A percentile compares a stretch with the other conserved stretches of the same genome.
phyloP scores from a whole-genome alignment of 805 yeast genomes.

The Saccharomycodes ludwigii region DNA sequence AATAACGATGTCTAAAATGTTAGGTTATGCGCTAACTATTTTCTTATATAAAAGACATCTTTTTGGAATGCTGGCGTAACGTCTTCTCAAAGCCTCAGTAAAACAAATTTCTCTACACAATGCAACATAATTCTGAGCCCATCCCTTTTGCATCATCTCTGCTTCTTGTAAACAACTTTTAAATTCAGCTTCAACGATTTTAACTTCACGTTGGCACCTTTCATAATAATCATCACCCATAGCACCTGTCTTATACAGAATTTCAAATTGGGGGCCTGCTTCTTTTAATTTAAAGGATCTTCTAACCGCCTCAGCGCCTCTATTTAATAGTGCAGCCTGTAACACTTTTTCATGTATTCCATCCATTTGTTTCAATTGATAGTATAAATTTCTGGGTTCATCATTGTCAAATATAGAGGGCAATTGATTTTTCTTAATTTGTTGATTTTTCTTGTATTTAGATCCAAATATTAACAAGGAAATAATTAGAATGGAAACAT shows the following conservation, averaged over 20 bases:
- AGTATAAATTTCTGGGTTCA: conserved; percentile 51
- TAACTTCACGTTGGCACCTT: conserved; percentile 64
- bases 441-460: conserved; percentile 46
- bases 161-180: conserved; percentile 67
- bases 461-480: conserved; percentile 60
- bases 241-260: conserved; percentile 74
- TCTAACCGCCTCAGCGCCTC: conserved; percentile 83
- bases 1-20: too few species aligned
- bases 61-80: conserved; percentile 32
- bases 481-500: conserved; percentile 54
- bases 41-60: conserved; percentile 24
- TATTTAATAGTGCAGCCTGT: conserved; percentile 52
- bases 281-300: conserved; percentile 76
- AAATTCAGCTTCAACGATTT: conserved; percentile 71
- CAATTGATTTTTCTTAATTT: conserved; percentile 39
- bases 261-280: conserved; percentile 52
- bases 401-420: conserved; percentile 67
- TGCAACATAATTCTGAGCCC: conserved; percentile 68
- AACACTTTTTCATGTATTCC: conserved; percentile 69
- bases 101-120: conserved; percentile 82
- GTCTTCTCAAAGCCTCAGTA: conserved; percentile 81
- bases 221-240: conserved; percentile 84
- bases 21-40: neutral
- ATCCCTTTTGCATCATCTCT: conserved; percentile 58
- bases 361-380: conserved; percentile 40